These are phyloP conservation scores for Lathyrus tuberosus DNA, from an alignment of 306 rosid genomes.

Conservation along the genomic window DNA sequence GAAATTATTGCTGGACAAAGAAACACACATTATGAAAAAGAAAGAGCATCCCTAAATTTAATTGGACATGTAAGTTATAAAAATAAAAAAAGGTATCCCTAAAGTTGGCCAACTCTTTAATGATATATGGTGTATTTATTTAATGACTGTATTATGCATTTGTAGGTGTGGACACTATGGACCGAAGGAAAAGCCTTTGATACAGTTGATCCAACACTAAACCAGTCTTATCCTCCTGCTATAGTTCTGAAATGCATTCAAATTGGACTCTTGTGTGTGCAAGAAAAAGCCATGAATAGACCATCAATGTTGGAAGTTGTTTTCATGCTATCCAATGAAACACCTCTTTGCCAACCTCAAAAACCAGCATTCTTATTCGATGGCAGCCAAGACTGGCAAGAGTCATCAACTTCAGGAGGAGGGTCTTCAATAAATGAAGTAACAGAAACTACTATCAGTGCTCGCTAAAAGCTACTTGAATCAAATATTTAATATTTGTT, in stretches of 20 bases:
- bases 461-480: slow-evolving; percentile 29
- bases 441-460: slow-evolving; percentile 31
- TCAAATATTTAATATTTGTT: not conserved
- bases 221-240: slow-evolving; percentile 13
- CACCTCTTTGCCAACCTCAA: slow-evolving; percentile 40
- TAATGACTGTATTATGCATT: not conserved
- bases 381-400: not conserved
- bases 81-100: not conserved
- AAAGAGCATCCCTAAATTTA: slow-evolving; percentile 32
- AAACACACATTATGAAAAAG: slow-evolving; percentile 30
- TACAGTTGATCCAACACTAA: slow-evolving; percentile 45
- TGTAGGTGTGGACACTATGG: slow-evolving; percentile 70
- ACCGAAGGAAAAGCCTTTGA: slow-evolving; percentile 47
- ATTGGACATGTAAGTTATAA: slow-evolving; percentile 41
- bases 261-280: slow-evolving; percentile 58
- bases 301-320: slow-evolving; percentile 59
- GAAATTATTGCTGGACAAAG: slow-evolving; percentile 43
- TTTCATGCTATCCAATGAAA: slow-evolving; percentile 59
- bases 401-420: slow-evolving; percentile 39
- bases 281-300: slow-evolving; percentile 45
- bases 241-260: slow-evolving; percentile 57
- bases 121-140: not conserved
- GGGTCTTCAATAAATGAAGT: slow-evolving; percentile 48
- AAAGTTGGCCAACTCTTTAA: not conserved
- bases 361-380: slow-evolving; percentile 55